Evolutionary conservation across 163 green algal genomes (phyloP), one percentile per base, ranked within the genome.

Genomic region (Chlamydomonas reinhardtii): DNA sequence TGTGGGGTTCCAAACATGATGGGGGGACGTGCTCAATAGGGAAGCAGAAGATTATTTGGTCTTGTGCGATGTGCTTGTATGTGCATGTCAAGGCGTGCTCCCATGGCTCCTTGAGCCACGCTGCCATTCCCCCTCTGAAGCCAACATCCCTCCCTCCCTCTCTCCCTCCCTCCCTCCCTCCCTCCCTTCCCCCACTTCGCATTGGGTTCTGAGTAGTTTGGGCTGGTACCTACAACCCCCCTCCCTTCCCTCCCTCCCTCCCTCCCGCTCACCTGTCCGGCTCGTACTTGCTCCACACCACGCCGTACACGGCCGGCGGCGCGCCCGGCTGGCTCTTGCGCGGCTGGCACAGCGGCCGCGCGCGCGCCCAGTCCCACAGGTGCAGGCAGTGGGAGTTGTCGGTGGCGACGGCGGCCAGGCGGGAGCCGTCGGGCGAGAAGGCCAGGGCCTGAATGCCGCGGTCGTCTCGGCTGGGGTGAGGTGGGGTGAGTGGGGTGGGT

Each of bases 351-450:
- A 95, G 82, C 56, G 56, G 48, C 71, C 87, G 68, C 24, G 62
- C 56, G 14, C 71, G 71, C 64, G 69, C 16, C 90, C 90, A 94
- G 82, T 94, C 85, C 93, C 92, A 95, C 0, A 96, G 69, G 81
- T 89, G 91, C 69, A 96, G 76, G 15, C 82, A 91, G 85, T 96
- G 93, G 4, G 31, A 56, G 91, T 95, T 94, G 89, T 96, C 93
- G 3, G 85, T 92, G 61, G 85, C 82, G 2, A 96, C 73, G 48
- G 37, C 78, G 16, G 90, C 92, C n/a, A 96, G 84, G 64, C 92
- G 92, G n/a, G 74, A 88, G 59, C 91, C 90, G 64, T 87, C 84
- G 16, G 86, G 76, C 27, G 89, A 94, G 77, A 96, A 96, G 76
- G 74, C 85, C 27, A 89, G 34, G 9, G 90, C 92, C 64, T 91